phyloP scores from a whole-genome alignment of 2,329 filamentous ascomycete genomes.

The Ilyonectria sp. region DNA sequence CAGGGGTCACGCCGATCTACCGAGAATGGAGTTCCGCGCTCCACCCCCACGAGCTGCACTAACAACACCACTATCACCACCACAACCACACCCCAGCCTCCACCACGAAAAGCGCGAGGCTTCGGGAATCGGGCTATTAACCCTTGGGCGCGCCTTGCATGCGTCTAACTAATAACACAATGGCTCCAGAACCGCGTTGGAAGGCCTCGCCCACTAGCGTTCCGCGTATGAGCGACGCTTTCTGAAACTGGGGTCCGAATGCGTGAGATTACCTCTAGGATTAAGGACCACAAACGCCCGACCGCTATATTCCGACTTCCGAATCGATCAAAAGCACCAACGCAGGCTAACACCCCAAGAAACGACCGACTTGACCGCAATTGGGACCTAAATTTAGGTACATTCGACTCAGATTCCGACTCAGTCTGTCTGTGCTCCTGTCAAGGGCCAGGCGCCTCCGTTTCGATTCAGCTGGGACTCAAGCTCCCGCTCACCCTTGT shows the following conservation, averaged over 20 bases:
- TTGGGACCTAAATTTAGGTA: slow-evolving; percentile 1
- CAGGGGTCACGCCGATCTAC: slow-evolving; percentile 15
- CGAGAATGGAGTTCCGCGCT: slow-evolving; percentile 4
- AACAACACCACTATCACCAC: background rate
- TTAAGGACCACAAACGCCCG: background rate
- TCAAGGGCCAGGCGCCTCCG: background rate
- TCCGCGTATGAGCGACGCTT: slow-evolving; percentile 3
- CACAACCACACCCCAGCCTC: background rate
- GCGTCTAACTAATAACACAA: background rate
- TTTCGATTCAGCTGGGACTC: background rate
- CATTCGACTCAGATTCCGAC: background rate
- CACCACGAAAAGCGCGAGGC: slow-evolving; percentile 1
- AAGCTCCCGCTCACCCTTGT: slow-evolving; percentile 4
- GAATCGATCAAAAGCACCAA: background rate
- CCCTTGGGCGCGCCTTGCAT: background rate
- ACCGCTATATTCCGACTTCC: background rate
- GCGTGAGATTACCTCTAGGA: background rate
- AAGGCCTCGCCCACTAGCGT: slow-evolving; percentile 6
- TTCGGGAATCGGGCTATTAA: background rate
- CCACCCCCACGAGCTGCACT: slow-evolving; percentile 12
- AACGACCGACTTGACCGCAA: background rate
- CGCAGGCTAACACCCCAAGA: background rate
- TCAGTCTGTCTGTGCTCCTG: background rate
- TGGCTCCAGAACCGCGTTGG: background rate
- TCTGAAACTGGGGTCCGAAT: slow-evolving; percentile 17